Base-by-base conservation (phyloP, 23 red algal species). In the Pyropia yezoensis region DNA sequence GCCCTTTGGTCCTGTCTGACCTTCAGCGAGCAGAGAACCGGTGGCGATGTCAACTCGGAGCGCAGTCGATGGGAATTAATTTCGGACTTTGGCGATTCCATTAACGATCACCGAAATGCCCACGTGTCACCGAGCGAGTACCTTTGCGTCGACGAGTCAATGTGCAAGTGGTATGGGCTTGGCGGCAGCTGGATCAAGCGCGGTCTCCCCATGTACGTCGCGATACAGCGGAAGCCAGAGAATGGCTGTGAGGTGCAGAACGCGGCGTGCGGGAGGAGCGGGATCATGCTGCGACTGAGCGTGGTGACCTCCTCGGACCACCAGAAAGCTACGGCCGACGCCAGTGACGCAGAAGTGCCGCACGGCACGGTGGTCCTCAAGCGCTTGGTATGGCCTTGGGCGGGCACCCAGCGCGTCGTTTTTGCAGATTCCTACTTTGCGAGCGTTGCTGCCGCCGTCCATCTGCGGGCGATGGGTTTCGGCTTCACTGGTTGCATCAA, bases 121-220 rank as follows among this genome's bases (percentile, higher is more conserved):
- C n/a, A n/a, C n/a, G n/a, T n/a, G n/a, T n/a, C n/a, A n/a, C n/a
- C n/a, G 30, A 3, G 30, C 49, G 57, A 65, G 9, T 14, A 23
- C 20, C 6, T 77, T 65, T 65, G 73, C 14, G 73, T 77, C 17
- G 73, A 77, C 51, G 73, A 77, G 61, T 49, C 57, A 16, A 77
- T 49, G 57, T 45, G 30, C 28, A 22, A 59, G 28, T 77, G 25
- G 73, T 66, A 65, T 29, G 1, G 73, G 28, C 26, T 18, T 5
- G 60, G 73, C 13, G 73, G 73, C 3, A 18, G 22, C 56, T 77
- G 73, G 73, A 77, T 65, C 20, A 4, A 56, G 17, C n/a, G 33
- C 24, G 73, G 60, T 2, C 73, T 77, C 6, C 52, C 58, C 27
- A 57, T 65, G 22, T 77, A 77, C 4, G 33, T 77, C 16, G 52